Evolutionary conservation across 176 grass and related monocot genomes (phyloP), one percentile per base, ranked within the genome.

Genomic region (Pontederia crassipes): DNA sequence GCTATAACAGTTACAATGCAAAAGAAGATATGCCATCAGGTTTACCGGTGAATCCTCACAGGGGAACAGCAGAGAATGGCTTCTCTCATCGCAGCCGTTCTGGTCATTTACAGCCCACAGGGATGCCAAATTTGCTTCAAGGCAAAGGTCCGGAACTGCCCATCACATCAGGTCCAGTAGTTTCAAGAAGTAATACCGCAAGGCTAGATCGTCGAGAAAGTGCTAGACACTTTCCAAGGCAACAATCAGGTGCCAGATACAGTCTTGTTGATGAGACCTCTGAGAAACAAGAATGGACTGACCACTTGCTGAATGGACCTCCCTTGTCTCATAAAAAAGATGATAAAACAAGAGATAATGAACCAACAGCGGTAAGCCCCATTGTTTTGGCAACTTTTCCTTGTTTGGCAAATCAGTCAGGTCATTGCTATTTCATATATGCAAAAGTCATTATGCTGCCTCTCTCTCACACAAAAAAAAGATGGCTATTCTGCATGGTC

Each of bases 251-350:
- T 51, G 86, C 80, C 65, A 80, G 76, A 75, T 83, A 83, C 52
- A 92, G 81, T 81, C 79, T 86, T 53, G 59, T 80, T 18, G 55
- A 57, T 72, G 54, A 57, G 51, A 61, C 61, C 40, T 82, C 79
- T 68, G 87, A 90, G 28, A 86, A 70, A 66, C 65, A 73, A 46
- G 79, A 85, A 65, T 80, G 82, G 87, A 65, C 52, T 16, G 59
- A 82, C 61, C 84, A 83, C 70, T 83, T 92, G 51, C 75, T 88
- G 64, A 85, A 98, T 75, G 81, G 74, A 16, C 82, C 87, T 12
- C 89, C 88, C 7, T 88, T 87, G 64, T 98, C 93, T 58, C 93
- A 92, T 74, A 80, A 69, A 58, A 98, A 92, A 54, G 84, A 98
- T 74, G 87, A 89, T 6, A 79, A n/a, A 14, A 57, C 9, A 8